Conservation (phyloP, 2,329 filamentous ascomycete genomes). For the Fusarium protoensiforme region DNA sequence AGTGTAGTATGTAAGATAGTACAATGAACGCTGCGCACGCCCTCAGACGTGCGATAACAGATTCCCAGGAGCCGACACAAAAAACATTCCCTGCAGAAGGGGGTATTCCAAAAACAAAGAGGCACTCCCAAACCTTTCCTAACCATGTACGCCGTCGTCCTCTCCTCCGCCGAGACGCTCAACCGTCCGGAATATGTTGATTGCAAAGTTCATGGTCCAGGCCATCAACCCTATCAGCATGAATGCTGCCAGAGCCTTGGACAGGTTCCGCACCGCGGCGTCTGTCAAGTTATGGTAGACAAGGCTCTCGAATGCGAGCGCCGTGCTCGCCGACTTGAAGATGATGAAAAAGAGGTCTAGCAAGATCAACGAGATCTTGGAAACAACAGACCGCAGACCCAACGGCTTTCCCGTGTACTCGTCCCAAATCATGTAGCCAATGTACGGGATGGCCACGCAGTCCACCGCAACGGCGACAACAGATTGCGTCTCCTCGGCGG, state of each 20-base stretch:
- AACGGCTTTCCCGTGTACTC: constrained; percentile 96
- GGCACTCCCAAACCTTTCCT: constrained; percentile 1
- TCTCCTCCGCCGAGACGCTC: constrained; percentile 69
- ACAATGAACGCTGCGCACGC: constrained; percentile 32
- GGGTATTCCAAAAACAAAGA: constrained; percentile 29
- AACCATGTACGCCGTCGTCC: constrained; percentile 47
- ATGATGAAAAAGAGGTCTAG: constrained; percentile 97
- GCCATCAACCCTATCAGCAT: constrained; percentile 84
- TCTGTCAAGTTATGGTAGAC: constrained; percentile 63
- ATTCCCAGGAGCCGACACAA: constrained; percentile 10
- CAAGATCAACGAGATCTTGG: constrained; percentile 90
- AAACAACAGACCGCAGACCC: constrained; percentile 82
- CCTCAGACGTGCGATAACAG: constrained; percentile 16
- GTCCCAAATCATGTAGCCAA: constrained; percentile 93
- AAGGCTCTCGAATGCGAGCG: constrained; percentile 87
- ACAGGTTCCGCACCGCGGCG: constrained; percentile 61
- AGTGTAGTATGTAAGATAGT: constrained; percentile 6
- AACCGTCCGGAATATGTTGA: constrained; percentile 81
- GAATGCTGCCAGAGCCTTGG: constrained; percentile 79
- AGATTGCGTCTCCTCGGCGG: constrained; percentile 76
- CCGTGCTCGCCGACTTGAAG: constrained; percentile 93
- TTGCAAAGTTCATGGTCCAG: constrained; percentile 91
- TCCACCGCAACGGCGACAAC: constrained; percentile 92
- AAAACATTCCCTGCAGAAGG: constrained; percentile 31
- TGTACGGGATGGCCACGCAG: constrained; percentile 87